phyloP scores from a whole-genome alignment of 2,329 filamentous ascomycete genomes.

The Xylariales sp. region DNA sequence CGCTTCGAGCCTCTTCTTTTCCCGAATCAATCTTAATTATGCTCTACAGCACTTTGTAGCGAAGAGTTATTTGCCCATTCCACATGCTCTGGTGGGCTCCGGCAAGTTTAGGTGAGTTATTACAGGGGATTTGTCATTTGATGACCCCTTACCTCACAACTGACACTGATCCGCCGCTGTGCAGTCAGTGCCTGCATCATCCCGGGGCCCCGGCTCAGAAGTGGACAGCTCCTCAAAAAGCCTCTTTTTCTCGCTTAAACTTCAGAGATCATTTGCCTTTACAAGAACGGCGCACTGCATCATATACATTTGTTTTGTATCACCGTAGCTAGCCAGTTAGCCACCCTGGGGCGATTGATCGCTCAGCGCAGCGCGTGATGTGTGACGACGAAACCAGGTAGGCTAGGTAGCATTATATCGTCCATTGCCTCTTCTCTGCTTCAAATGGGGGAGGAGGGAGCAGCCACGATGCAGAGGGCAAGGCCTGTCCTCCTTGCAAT shows the following conservation, averaged over 20 bases:
- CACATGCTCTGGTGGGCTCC: not conserved
- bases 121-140: conserved; percentile 5
- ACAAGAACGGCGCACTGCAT: not conserved
- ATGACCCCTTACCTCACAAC: not conserved
- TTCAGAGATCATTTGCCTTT: conserved; percentile 8
- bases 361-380: no score
- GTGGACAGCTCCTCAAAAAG: not conserved
- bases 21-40: no score
- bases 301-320: no score
- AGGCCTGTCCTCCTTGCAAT: not conserved
- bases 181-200: not conserved
- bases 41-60: no score
- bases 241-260: conserved; percentile 1
- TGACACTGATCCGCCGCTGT: conserved; percentile 5
- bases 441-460: not conserved
- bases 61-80: not conserved
- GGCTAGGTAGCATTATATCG: no score
- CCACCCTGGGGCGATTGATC: conserved; percentile 1
- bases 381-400: no score
- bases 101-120: not conserved
- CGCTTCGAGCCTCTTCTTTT: not conserved
- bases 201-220: conserved; percentile 1
- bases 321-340: no score
- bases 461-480: no score
- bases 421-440: no score